phyloP scores from a whole-genome alignment of 352 stramenopile genomes.

The Phytophthora fragariae region DNA sequence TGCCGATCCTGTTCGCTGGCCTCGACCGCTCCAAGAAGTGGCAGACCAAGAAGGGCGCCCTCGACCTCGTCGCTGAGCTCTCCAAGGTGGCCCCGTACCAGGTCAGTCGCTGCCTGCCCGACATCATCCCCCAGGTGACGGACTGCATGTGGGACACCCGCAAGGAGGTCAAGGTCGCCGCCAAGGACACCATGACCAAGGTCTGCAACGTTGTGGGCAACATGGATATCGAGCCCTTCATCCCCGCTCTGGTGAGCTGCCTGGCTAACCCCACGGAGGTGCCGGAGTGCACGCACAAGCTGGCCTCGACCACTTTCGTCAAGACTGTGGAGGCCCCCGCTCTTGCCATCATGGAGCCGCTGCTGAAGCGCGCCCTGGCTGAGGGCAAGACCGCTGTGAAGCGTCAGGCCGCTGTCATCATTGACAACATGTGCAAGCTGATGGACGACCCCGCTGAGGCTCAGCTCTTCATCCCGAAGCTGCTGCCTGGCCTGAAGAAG shows the following conservation, averaged over 20 bases:
- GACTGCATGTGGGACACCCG: conserved; percentile 99
- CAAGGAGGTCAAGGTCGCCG: conserved; percentile 97
- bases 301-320: conserved; percentile 99
- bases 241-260: conserved; percentile 96
- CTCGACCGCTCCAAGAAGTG: conserved; percentile 93
- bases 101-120: conserved; percentile 94
- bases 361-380: conserved; percentile 96
- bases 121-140: conserved; percentile 97
- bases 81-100: conserved; percentile 94
- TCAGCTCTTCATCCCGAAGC: conserved; percentile 97
- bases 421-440: conserved; percentile 99
- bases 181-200: conserved; percentile 94
- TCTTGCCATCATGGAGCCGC: conserved; percentile 97
- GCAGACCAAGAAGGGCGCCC: conserved; percentile 97
- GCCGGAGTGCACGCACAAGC: conserved; percentile 98
- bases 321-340: conserved; percentile 97
- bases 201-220: conserved; percentile 98
- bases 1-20: conserved; percentile 94
- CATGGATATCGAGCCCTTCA: conserved; percentile 99
- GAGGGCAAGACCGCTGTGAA: conserved; percentile 97
- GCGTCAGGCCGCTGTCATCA: conserved; percentile 98
- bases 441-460: conserved; percentile 98
- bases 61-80: conserved; percentile 95
- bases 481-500: conserved; percentile 97
- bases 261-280: conserved; percentile 98